Conservation (phyloP, 495 filamentous ascomycete species). For the Articulospora tetracladia region DNA sequence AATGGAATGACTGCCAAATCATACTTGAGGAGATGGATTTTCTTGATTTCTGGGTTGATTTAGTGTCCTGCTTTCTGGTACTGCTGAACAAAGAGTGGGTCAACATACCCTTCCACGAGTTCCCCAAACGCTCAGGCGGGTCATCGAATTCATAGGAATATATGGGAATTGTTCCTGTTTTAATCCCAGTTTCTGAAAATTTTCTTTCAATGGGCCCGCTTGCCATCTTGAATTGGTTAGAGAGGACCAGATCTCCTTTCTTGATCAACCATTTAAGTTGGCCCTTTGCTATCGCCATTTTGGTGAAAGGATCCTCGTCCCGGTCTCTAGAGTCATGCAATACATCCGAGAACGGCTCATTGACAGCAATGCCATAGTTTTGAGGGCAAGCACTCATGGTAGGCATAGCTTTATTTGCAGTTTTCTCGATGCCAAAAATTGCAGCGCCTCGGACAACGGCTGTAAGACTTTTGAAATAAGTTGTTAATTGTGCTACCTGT, state of each 20-base stretch:
- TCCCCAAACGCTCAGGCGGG: conserved; percentile 7
- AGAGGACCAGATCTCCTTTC: conserved; percentile 16
- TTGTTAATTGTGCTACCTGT: not conserved
- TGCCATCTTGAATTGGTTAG: conserved; percentile 6
- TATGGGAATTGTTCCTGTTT: conserved; percentile 6
- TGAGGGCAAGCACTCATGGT: conserved; percentile 12
- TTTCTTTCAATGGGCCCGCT: not conserved
- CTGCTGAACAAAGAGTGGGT: not conserved
- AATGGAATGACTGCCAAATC: not conserved
- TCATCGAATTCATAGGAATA: conserved; percentile 13
- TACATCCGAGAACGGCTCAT: conserved; percentile 5
- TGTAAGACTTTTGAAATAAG: conserved; percentile 3
- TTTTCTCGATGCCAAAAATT: conserved; percentile 18
- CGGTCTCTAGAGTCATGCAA: not conserved
- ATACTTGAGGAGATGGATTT: not conserved
- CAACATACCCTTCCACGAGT: conserved; percentile 8
- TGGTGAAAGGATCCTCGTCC: conserved; percentile 1
- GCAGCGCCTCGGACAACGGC: conserved; percentile 17
- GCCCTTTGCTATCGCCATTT: conserved; percentile 1
- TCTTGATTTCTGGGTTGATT: not conserved
- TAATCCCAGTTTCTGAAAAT: conserved; percentile 5
- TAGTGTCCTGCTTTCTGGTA: not conserved
- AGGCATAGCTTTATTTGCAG: not conserved
- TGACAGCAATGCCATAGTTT: conserved; percentile 11
- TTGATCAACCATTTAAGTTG: conserved; percentile 17